Evolutionary conservation across 176 grass and related monocot species (phyloP), one percentile per base, ranked within the genome.

Genomic region (Saccharum spontaneum): DNA sequence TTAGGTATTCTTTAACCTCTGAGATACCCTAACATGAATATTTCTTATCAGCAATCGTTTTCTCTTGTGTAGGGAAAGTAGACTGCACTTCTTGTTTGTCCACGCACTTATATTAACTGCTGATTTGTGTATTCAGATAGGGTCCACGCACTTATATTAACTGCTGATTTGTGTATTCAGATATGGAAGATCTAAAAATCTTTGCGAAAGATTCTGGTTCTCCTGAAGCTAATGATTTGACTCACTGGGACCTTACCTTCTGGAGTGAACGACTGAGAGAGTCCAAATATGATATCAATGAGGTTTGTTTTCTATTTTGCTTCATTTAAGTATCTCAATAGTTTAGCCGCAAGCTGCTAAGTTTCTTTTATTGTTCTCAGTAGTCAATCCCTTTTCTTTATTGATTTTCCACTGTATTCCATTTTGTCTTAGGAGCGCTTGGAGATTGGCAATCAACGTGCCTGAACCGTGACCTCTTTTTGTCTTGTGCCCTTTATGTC

Each of bases 231-330:
- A 89, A 91, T 91, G 88, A 94, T 69, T 41, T 97, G 52, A 79
- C 88, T 85, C 92, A 97, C 31, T 97, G 92, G 92, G 95, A 97
- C 54, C 76, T 94, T 75, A 91, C 18, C 4, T 97, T 97, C 88
- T 97, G 95, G 95, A 97, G 95, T 82, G 95, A 97, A 87, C 90
- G 95, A n/a, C 83, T 97, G 39, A 74, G 92, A 49, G 95, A 97
- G 70, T 85, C 95, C 65, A 97, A 94, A 87, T 97, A 92, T 88
- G 92, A 97, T 69, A 97, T 97, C 69, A 92, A 97, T 67, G 95
- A 97, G 95, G 95, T 92, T 86, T 71, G 18, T 39, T 82, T 64
- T 30, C 0, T 24, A 0, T 86, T 73, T 60, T 23, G 7, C 44
- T 79, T 26, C 40, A 54, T 41, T 72, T 20, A 65, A n/a, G 31